Evolutionary conservation across 2,329 filamentous ascomycete species (phyloP), one percentile per base, ranked within the genome.

Genomic region (Cladophialophora yegresii): DNA sequence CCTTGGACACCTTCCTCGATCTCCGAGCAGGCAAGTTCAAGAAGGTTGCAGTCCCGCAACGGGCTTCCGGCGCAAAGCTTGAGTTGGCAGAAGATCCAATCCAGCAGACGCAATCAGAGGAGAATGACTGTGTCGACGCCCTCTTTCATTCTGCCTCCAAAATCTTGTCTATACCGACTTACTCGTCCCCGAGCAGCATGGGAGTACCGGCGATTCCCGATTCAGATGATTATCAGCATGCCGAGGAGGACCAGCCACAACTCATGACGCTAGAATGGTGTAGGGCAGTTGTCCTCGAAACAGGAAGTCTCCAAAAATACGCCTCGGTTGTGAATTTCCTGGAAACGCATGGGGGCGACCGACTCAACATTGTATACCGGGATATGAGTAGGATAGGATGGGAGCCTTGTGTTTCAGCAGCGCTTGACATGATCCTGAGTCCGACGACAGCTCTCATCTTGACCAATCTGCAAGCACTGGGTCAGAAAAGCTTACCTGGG

Each of bases 401-500:
- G 9, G 62, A 59, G n/a, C 53, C 47, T 32, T 43, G 47, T 0
- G 77, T 79, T 5, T 89, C 92, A 73, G 88, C 23, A 16, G 45
- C 51, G 45, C 66, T 90, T 2, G 92, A 96, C 71, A 76, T 96
- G 2, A 84, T 89, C 0, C 71, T 93, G 4, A 90, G 90, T 0
- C 86, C 90, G 0, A 81, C 80, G 0, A 86, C 84, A 0, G 92
- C 90, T 0, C 77, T 96, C 2, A 75, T 96, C 0, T 72, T 90
- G 22, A 90, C 90, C 0, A 90, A 85, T 0, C 78, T 93, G 4
- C 85, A 93, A 66, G 86, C 88, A 68, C 81, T 89, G 28, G 89
- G 87, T 50, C 93, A 96, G 71, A 85, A 82, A 54, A 81, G 88
- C 2, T 79, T 92, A 0, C 90, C 91, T 0, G 87, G 88, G 0